phyloP scores from a whole-genome alignment of 345 rosid species.

The Acer saccharum region DNA sequence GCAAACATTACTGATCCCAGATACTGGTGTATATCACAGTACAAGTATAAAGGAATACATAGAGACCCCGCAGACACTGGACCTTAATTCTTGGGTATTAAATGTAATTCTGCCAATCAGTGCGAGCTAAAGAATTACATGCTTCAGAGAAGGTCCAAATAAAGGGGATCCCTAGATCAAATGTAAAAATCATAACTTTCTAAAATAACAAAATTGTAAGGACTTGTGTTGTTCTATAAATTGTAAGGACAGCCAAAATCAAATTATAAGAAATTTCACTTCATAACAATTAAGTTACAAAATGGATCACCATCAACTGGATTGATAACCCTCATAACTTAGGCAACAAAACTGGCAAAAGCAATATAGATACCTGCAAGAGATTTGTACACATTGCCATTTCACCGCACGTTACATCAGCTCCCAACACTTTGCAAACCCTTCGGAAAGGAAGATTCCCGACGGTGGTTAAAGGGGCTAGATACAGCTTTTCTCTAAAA shows the following conservation, averaged over 20 bases:
- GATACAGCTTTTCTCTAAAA: constrained; percentile 84
- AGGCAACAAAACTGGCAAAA: not conserved
- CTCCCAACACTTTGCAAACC: constrained; percentile 89
- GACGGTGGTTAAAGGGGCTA: constrained; percentile 93
- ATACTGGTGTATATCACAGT: not conserved
- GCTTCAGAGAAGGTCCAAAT: not conserved
- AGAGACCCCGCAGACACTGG: not conserved
- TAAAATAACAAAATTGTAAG: not conserved
- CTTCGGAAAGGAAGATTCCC: constrained; percentile 98
- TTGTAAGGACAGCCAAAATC: too few species aligned
- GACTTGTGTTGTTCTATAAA: too few species aligned
- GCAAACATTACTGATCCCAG: not conserved
- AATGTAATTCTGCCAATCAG: not conserved
- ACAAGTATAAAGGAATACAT: not conserved
- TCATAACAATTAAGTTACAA: too few species aligned
- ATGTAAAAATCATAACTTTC: not conserved
- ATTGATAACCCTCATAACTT: not conserved
- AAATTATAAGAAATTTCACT: too few species aligned
- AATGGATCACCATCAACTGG: constrained; percentile 10
- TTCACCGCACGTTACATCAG: constrained; percentile 95
- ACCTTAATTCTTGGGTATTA: not conserved
- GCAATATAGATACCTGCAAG: constrained; percentile 64
- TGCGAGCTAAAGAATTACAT: not conserved
- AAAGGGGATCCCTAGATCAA: not conserved
- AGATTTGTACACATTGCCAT: constrained; percentile 99